Percentiles rank a stretch among this genome's conserved stretches.
These are phyloP conservation scores for Penicillium diatomitis DNA, from an alignment of 495 filamentous ascomycete species.

Conservation along the genomic window DNA sequence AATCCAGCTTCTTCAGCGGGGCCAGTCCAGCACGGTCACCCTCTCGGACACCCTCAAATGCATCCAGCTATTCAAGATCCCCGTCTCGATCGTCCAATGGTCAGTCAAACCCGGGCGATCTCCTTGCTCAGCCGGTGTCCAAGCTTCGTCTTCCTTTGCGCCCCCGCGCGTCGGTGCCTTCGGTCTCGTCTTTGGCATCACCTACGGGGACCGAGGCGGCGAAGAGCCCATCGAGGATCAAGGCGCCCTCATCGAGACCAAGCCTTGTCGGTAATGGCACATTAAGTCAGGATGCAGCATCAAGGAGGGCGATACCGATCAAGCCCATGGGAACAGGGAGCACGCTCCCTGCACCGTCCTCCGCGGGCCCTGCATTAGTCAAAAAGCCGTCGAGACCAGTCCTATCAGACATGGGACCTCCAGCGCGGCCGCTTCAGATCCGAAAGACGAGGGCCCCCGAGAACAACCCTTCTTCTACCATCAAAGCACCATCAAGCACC, in stretches of 20 bases:
- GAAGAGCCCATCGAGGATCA: conserved; percentile 23
- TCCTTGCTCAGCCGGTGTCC: conserved; percentile 17
- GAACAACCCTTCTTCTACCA: conserved; percentile 15
- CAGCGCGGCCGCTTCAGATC: conserved; percentile 41
- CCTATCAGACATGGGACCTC: conserved; percentile 29
- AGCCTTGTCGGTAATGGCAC: conserved; percentile 5
- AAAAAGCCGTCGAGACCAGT: conserved; percentile 47
- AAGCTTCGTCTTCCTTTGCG: conserved; percentile 25
- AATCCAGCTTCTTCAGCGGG: conserved; percentile 53
- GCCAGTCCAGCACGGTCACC: conserved; percentile 48
- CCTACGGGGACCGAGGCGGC: conserved; percentile 8
- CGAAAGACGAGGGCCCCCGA: conserved; percentile 36
- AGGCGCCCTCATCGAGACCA: conserved; percentile 16
- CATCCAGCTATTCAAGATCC: conserved; percentile 40
- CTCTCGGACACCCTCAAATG: conserved; percentile 44
- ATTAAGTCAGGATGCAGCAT: conserved; percentile 3
- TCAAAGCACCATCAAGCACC: conserved; percentile 23
- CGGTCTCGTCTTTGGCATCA: conserved; percentile 7
- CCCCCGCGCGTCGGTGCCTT: conserved; percentile 14
- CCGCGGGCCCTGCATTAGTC: conserved; percentile 46
- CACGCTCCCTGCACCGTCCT: conserved; percentile 37
- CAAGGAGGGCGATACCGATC: conserved; percentile 9
- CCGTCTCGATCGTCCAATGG: conserved; percentile 37
- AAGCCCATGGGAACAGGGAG: conserved; percentile 29
- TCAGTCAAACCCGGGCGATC: conserved; percentile 21